Percentiles rank a stretch among this genome's conserved stretches.
phyloP scores from a whole-genome alignment of 805 yeast species.

The Spathaspora passalidarum region DNA sequence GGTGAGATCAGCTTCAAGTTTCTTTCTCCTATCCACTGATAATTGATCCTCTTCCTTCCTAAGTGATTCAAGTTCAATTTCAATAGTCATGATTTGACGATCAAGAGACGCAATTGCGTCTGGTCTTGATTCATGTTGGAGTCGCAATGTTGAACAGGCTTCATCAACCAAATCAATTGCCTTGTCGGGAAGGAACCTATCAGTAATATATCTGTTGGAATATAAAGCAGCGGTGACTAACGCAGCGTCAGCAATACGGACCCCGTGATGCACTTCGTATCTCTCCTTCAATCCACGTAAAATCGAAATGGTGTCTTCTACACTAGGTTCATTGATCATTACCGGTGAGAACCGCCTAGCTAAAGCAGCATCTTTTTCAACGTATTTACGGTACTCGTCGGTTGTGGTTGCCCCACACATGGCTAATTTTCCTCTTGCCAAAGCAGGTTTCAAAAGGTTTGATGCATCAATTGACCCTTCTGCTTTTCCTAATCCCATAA shows the following conservation, averaged over 20 bases:
- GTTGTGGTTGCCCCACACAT: constrained; percentile 96
- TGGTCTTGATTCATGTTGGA: constrained; percentile 96
- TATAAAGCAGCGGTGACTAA: constrained; percentile 90
- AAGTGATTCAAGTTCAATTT: constrained; percentile 90
- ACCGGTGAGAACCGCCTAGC: constrained; percentile 94
- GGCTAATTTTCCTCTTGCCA: constrained; percentile 88
- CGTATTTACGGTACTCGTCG: constrained; percentile 88
- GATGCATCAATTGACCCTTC: constrained; percentile 97
- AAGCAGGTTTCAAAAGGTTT: constrained; percentile 85
- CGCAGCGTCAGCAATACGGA: constrained; percentile 87
- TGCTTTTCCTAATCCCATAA: constrained; percentile 86
- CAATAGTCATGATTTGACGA: constrained; percentile 86
- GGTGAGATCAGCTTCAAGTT: constrained; percentile 65
- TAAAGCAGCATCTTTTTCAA: constrained; percentile 94
- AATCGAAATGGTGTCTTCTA: constrained; percentile 86
- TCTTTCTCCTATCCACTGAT: constrained; percentile 74
- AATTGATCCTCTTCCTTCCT: constrained; percentile 88
- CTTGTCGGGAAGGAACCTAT: constrained; percentile 89
- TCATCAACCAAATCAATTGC: constrained; percentile 97
- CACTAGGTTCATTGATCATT: constrained; percentile 80
- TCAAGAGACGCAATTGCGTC: constrained; percentile 89
- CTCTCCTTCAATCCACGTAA: constrained; percentile 90
- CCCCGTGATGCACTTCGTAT: constrained; percentile 98
- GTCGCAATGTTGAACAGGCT: constrained; percentile 90
- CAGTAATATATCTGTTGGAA: constrained; percentile 87